These are phyloP conservation scores for Macrophomina phaseolina DNA, from an alignment of 2,329 filamentous ascomycete species.

Conservation along the genomic window DNA sequence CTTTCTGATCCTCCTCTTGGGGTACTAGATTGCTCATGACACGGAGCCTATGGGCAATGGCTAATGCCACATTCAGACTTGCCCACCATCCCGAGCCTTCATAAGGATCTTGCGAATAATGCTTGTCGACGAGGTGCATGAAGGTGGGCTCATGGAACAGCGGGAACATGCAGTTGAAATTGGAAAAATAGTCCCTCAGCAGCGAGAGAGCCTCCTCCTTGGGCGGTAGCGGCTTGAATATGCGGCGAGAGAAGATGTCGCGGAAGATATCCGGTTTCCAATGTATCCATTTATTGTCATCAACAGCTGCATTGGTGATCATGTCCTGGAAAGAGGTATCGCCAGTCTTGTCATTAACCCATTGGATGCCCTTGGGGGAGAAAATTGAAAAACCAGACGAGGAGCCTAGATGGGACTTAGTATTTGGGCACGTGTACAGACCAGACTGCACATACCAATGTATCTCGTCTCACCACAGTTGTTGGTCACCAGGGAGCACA, in stretches of 20 bases:
- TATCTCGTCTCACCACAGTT: slow-evolving; percentile 94
- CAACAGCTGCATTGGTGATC: slow-evolving; percentile 84
- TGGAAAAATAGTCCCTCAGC: slow-evolving; percentile 93
- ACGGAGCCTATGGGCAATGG: slow-evolving; percentile 89
- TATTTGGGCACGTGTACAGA: background rate
- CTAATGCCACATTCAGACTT: slow-evolving; percentile 88
- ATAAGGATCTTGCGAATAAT: slow-evolving; percentile 92
- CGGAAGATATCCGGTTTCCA: slow-evolving; percentile 98
- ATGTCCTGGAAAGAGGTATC: slow-evolving; percentile 93
- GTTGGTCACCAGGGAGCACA: slow-evolving; percentile 97
- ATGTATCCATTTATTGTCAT: slow-evolving; percentile 94
- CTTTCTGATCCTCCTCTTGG: slow-evolving; percentile 89
- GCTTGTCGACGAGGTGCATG: slow-evolving; percentile 93
- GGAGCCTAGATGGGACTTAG: slow-evolving; percentile 65
- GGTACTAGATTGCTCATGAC: slow-evolving; percentile 95
- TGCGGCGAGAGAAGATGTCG: slow-evolving; percentile 83
- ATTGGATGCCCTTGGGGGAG: slow-evolving; percentile 95
- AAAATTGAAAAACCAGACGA: slow-evolving; percentile 99
- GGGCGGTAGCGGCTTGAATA: slow-evolving; percentile 82
- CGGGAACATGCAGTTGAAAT: slow-evolving; percentile 99
- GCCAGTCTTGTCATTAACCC: slow-evolving; percentile 98
- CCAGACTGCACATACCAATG: slow-evolving; percentile 67
- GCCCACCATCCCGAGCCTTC: slow-evolving; percentile 99
- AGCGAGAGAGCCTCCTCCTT: slow-evolving; percentile 88
- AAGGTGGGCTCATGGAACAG: slow-evolving; percentile 98